phyloP scores from a whole-genome alignment of 331 rosid species.

The Acacia concinna region DNA sequence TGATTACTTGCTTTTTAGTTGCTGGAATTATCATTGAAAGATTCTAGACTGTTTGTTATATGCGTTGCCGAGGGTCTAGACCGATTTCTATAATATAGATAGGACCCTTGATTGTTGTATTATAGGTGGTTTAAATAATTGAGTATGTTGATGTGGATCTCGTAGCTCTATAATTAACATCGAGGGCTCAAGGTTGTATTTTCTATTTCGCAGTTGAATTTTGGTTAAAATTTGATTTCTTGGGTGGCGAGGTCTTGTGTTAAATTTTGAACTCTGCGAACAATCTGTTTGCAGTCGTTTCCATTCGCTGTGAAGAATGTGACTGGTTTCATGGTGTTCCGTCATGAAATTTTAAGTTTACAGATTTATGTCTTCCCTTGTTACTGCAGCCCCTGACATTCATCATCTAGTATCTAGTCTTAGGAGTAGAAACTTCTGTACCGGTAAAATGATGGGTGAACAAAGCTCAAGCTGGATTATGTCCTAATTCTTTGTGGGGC shows the following conservation, averaged over 20 bases:
- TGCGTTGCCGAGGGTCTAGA: neutral
- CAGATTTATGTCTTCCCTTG: neutral
- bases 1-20: neutral
- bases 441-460: slow-evolving; percentile 6
- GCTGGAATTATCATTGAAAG: neutral
- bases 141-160: slow-evolving; percentile 30
- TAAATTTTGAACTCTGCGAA: neutral
- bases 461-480: neutral
- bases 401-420: neutral
- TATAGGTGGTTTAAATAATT: neutral
- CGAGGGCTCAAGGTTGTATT: neutral
- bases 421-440: neutral
- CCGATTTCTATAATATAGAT: neutral
- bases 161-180: neutral
- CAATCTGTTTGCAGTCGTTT: neutral
- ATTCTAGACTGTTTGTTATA: neutral
- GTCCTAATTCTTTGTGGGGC: slow-evolving; percentile 80
- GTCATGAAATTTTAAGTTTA: neutral
- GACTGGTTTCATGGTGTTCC: slow-evolving; percentile 1
- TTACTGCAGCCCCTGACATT: neutral
- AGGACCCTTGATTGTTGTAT: neutral
- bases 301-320: neutral
- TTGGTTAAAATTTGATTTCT: neutral
- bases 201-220: neutral
- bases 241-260: neutral